These are phyloP conservation scores for Eimeria acervulina DNA, from an alignment of 169 alveolate genomes.

Conservation along the genomic window DNA sequence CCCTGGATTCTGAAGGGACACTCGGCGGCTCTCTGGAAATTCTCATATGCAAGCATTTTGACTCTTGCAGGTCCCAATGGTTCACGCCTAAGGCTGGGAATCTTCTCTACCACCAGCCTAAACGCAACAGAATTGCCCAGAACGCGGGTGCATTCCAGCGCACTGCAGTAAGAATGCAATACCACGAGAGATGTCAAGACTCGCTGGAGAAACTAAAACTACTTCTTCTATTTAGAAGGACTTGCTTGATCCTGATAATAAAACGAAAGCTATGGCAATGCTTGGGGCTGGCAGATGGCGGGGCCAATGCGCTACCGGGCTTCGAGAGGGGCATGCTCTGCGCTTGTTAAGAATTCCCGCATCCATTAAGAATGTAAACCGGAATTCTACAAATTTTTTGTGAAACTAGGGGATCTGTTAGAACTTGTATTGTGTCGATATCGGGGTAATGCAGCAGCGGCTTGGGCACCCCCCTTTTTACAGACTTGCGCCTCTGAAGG, in stretches of 20 bases:
- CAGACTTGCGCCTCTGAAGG: background rate
- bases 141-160: background rate
- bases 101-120: background rate
- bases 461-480: background rate
- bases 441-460: background rate
- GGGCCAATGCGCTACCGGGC: background rate
- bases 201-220: background rate
- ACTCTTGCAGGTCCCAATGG: background rate
- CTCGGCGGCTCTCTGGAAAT: no score
- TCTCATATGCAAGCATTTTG: background rate
- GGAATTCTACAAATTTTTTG: background rate
- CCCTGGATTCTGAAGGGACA: background rate
- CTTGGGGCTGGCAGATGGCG: background rate
- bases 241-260: background rate
- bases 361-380: background rate
- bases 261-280: background rate
- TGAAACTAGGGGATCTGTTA: background rate
- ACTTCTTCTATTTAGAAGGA: background rate
- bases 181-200: background rate
- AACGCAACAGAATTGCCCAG: background rate
- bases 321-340: background rate
- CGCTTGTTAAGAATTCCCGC: background rate
- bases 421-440: background rate
- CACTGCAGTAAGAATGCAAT: background rate
- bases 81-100: background rate